Base-by-base conservation (phyloP, 179 eudicot species). In the Heliamphora pulchella region DNA sequence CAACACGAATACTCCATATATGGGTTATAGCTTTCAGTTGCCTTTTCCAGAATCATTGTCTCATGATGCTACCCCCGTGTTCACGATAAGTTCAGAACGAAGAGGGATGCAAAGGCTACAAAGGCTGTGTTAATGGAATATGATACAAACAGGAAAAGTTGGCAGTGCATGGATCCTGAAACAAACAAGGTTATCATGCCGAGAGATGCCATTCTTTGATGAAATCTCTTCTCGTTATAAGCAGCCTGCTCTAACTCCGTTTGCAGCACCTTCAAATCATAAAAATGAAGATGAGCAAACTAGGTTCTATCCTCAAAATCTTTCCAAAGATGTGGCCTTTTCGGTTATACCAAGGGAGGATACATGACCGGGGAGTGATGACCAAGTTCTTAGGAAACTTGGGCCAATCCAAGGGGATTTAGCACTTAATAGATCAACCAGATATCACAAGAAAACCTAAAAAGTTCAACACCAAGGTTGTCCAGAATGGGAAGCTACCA, bases 81-180 rank as follows among this genome's bases (percentile, higher is more conserved):
- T 44, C 31, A 44, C 5, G 54, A 70, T 70, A 44, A 14, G 5
- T 15, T 43, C 8, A 69, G 20, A 46, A 46, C 20, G 8, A 69
- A 69, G 53, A 69, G 44, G 73, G 73, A 69, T 69, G 22, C 39
- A 5, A 44, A 69, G 53, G 74, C 74, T 5, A 69, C 22, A 69
- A 69, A 44, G 53, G 44, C 53, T 0, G 31, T 46, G 22, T 69
- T 46, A 15, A 10, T 70, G 31, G 74, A 47, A 43, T 68, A 68
- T 43, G 51, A 70, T 46, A 20, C 22, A 68, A 67, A 41, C 47
- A 67, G 1, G 48, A 67, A 67, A 41, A 48, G 50, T 3, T 67
- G 71, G 71, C 10, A 51, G 3, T 44, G 53, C 15, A 43, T 44
- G 72, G 72, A 68, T 44, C 72, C 53, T 43, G 8, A 43, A 68